Base-by-base conservation (phyloP, 31 red algal genomes). In the Endocladia muricata region DNA sequence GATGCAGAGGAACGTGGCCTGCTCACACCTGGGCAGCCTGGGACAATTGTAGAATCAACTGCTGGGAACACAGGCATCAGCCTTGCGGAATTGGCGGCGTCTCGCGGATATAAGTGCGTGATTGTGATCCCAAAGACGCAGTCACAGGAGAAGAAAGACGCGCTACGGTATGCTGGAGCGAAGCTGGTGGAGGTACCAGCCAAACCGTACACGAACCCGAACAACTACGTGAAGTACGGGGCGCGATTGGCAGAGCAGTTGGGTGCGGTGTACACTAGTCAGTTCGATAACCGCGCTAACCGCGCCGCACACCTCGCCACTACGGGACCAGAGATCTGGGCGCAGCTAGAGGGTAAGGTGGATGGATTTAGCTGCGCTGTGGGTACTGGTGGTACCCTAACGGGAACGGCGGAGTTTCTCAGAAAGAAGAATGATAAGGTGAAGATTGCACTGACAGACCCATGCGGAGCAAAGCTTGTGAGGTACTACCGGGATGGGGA, bases 241-340 rank as follows among this genome's bases (percentile, higher is more conserved):
- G 70, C 26, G 34, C 85, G 92, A 1, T 70, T 95, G 7, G 92
- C 92, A 15, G 66, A 86, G 37, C 37, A 91, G 37, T 65, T 95
- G 1, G 73, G 81, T 55, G 92, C 85, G 25, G 70, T 95, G 30
- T 91, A 79, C 56, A 79, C 92, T 48, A 78, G 84, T 52, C 92
- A 95, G 70, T 95, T 90, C 51, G 92, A 95, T 69, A 95, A 95
- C 51, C 35, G 29, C 25, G 92, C 86, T 41, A 95, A 95, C 51
- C 92, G 92, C 4, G 51, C 11, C 7, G 92, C 86, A 22, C 92
- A 95, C 68, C 65, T 71, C 21, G 62, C 39, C 37, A 86, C 86
- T 26, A 95, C 92, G 43, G 92, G 92, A 47, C 92, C 92, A 7
- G 92, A 95, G 73, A 91, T 95, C n/a, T 95, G 92, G 92, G 79